Conservation (phyloP, 2,329 filamentous ascomycete genomes). For the Xylaria sp. region DNA sequence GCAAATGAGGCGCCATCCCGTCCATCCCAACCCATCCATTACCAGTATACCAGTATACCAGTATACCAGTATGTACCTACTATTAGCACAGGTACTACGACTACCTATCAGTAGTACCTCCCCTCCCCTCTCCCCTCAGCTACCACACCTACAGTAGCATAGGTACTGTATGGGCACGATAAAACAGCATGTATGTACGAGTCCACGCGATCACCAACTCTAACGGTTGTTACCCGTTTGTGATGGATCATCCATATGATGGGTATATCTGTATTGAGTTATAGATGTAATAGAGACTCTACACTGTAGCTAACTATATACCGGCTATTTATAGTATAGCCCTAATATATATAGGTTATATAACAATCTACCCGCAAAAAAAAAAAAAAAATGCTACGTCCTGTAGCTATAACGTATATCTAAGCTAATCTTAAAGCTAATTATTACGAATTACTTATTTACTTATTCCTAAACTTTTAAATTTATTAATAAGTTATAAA, state of each 20-base stretch:
- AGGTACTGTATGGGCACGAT: not conserved
- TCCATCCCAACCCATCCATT: slow-evolving; percentile 7
- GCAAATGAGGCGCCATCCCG: slow-evolving; percentile 27
- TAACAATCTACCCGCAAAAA: not conserved
- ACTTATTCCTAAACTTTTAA: not conserved
- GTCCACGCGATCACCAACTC: slow-evolving; percentile 6
- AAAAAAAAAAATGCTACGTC: not conserved
- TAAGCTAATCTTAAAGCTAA: not conserved
- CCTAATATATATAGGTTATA: not conserved
- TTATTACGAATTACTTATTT: not conserved
- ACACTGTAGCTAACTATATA: not conserved
- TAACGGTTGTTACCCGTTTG: slow-evolving; percentile 1
- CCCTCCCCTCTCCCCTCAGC: not conserved
- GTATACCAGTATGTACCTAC: too few relatives aligned
- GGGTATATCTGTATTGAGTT: not conserved
- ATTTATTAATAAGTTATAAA: slow-evolving; percentile 1
- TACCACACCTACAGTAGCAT: too few relatives aligned
- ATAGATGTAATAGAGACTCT: not conserved
- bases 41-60: not conserved
- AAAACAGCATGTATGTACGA: slow-evolving; percentile 11
- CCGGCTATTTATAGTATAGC: not conserved
- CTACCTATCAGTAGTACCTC: not conserved
- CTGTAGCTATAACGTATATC: too few relatives aligned
- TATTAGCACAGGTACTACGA: too few relatives aligned
- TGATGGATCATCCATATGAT: too few relatives aligned